Base-by-base conservation (phyloP, 2,329 filamentous ascomycete genomes). In the Xylaria sp. region DNA sequence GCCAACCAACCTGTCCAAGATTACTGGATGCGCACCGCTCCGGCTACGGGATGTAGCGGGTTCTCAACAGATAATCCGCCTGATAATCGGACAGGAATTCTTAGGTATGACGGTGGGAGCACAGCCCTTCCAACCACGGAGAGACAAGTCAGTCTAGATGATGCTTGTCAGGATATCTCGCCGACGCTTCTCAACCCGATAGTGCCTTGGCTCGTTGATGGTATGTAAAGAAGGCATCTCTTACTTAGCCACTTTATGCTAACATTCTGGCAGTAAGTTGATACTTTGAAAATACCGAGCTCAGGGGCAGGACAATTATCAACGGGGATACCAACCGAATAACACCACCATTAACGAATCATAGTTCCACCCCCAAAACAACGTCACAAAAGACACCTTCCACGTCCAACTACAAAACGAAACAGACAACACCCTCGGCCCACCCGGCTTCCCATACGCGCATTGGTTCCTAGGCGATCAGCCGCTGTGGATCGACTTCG, bases 1-100 rank as follows among this genome's bases (percentile, higher is more conserved):
- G 65, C 68, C 13, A 58, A 67, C 19, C 61, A 66, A 11, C 34
- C 56, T 8, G 52, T 52, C 3, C 57, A 58, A 10, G 60, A 65
- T 23, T 72, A 68, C 56, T 72, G 69, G 70, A 65, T 72, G 16
- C 69, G 62, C 46, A 71, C 72, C 47, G 54, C 63, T n/a, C 61
- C 66, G 9, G 60, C 62, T 35, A 54, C 16, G 6, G 58, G 19
- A 6, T 68, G 65, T 52, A 58, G 56, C 55, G 49, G 57, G 8
- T 61, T 59, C 54, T 34, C 23, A 13, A 37, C 48, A 8, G 47
- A 54, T 34, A 34, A 35, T 13, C 55, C 54, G 16, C 58, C 64
- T 11, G 65, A 67, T 42, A 58, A 68, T 46, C 61, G 60, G 16
- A 66, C 62, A 10, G 70, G 63, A 46, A 69, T 73, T 39, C 56